Evolutionary conservation across 352 stramenopile species (phyloP).

Genomic region (Phytophthora europaea): DNA sequence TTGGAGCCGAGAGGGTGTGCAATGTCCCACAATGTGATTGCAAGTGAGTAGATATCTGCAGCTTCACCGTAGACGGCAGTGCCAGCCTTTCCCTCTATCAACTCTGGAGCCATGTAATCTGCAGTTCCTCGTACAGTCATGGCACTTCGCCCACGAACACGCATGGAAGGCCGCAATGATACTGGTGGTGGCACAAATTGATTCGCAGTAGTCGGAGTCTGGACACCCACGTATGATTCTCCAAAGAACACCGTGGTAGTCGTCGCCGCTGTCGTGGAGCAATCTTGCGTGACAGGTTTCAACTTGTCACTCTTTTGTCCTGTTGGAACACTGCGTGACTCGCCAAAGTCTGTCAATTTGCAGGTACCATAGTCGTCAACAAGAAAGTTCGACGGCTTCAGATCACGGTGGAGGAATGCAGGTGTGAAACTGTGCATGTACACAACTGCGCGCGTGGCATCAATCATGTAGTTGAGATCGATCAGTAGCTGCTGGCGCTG

Average conservation of each 20-base stretch:
- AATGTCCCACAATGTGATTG: slow-evolving; percentile 88
- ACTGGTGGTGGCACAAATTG: slow-evolving; percentile 25
- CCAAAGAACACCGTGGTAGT: slow-evolving; percentile 29
- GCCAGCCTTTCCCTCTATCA: slow-evolving; percentile 81
- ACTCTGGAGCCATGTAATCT: slow-evolving; percentile 87
- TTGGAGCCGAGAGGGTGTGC: slow-evolving; percentile 69
- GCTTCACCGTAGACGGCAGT: slow-evolving; percentile 74
- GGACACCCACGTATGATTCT: slow-evolving; percentile 31
- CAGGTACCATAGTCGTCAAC: slow-evolving; percentile 56
- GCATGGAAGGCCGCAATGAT: slow-evolving; percentile 37
- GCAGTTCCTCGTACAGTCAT: slow-evolving; percentile 85
- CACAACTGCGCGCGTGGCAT: slow-evolving; percentile 66
- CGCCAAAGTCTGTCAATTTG: slow-evolving; percentile 73
- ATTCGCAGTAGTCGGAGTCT: slow-evolving; percentile 27
- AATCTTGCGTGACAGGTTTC: slow-evolving; percentile 19
- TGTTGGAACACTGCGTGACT: slow-evolving; percentile 55
- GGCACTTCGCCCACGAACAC: slow-evolving; percentile 39
- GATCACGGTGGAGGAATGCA: slow-evolving; percentile 77
- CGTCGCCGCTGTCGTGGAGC: slow-evolving; percentile 25
- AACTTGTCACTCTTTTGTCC: slow-evolving; percentile 23
- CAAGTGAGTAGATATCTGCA: slow-evolving; percentile 77
- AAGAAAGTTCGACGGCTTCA: slow-evolving; percentile 78
- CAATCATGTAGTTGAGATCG: slow-evolving; percentile 75
- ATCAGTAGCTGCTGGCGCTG: slow-evolving; percentile 55
- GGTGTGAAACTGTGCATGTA: slow-evolving; percentile 82